Base-by-base conservation (phyloP, 805 yeast genomes). In the Saccharomyces eubayanus region DNA sequence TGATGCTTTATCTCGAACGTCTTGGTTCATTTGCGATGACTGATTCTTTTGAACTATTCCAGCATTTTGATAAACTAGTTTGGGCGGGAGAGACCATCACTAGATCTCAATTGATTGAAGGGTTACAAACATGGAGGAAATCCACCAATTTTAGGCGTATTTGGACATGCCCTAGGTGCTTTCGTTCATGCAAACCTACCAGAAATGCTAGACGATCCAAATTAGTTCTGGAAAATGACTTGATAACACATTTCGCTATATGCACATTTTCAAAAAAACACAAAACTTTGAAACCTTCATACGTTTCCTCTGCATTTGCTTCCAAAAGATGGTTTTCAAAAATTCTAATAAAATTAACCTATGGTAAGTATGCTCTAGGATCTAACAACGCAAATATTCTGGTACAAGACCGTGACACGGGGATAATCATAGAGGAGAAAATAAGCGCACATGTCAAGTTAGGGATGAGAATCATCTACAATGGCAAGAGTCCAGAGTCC, bases 301-400 rank as follows among this genome's bases (percentile, higher is more conserved):
- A 81, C 64, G 92, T 89, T 2, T 82, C 97, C 0, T 79, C 92
- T 0, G 83, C 81, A 49, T 81, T 85, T 60, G 98, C 98, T 0
- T 80, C 91, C 3, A 83, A 88, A 60, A 81, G 90, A 56, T 91
- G 98, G 98, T 89, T 87, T 63, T 78, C 91, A 3, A 89, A 87
- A 62, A 79, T 87, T 2, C 73, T 91, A 53, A 85, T 90, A 50
- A 91, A 89, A 64, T 72, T 94, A 48, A 88, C 94, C 0, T 90
- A 89, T 65, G 99, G 99, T 0, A 86, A 86, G 62, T 86, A 90
- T 66, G 82, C 83, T 49, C 71, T 92, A 40, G 97, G 97, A 2
- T 83, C 85, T 27, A 89, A 92, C 65, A 89, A 95, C 49, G 99
- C 97, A 9, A 92, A 92, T 64, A 92, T 94, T 30, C 74, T 94